Percentiles rank a stretch among this genome's conserved stretches.
phyloP scores from a whole-genome alignment of 371 early-diverging fungal species.

The Lichtheimia corymbifera region DNA sequence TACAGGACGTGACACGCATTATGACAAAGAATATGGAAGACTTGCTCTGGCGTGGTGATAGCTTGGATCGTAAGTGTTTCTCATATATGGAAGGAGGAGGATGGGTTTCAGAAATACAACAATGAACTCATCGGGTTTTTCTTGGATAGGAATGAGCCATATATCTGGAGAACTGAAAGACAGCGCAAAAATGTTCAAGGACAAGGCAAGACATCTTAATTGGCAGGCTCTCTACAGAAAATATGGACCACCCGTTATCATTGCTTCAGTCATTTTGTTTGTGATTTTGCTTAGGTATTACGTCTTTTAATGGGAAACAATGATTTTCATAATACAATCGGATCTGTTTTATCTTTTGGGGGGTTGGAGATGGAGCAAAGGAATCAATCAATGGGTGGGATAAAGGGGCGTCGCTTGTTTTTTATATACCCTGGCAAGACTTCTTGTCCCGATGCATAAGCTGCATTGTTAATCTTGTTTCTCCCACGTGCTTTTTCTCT shows the following conservation, averaged over 20 bases:
- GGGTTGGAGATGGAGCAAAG: no score
- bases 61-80: conserved; percentile 68
- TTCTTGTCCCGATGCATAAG: no score
- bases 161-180: conserved; percentile 57
- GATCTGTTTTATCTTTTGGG: no score
- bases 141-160: conserved; percentile 40
- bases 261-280: conserved; percentile 74
- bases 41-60: conserved; percentile 90
- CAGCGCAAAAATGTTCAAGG: conserved; percentile 55
- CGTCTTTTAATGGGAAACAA: conserved; percentile 44
- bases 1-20: conserved; percentile 94
- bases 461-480: neutral
- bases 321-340: no score
- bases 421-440: no score
- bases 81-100: neutral
- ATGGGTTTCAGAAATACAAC: neutral
- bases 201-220: conserved; percentile 78
- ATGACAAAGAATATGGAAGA: conserved; percentile 99
- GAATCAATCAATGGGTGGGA: no score
- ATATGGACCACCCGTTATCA: conserved; percentile 90
- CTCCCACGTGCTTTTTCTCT: neutral
- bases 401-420: no score
- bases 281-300: conserved; percentile 81
- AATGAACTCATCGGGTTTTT: neutral
- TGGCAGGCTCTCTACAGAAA: conserved; percentile 89